Evolutionary conservation across 805 yeast species (phyloP).

Genomic region (Teunomyces funiuensis): DNA sequence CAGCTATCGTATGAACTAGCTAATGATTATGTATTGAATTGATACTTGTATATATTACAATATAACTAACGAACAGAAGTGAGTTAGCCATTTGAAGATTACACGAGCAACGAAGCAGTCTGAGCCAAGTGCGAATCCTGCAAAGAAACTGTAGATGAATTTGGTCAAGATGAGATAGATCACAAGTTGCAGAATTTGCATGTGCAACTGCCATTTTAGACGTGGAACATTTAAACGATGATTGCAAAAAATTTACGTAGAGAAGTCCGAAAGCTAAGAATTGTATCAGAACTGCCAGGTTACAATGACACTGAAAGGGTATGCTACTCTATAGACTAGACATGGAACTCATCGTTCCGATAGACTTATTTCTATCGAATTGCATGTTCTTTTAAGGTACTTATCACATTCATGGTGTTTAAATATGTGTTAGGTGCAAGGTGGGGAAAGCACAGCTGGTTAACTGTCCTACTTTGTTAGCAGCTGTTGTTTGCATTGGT

Average conservation of each 20-base stretch:
- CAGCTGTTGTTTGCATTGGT: not conserved
- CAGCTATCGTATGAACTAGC: not conserved
- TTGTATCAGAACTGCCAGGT: no score
- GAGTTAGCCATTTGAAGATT: not conserved
- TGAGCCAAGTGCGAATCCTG: not conserved
- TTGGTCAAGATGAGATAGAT: not conserved
- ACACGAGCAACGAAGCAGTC: not conserved
- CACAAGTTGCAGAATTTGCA: no score
- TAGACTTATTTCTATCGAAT: no score
- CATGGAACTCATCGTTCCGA: no score
- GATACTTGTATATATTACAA: slow-evolving; percentile 6
- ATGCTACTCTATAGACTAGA: no score
- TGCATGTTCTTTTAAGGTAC: not conserved
- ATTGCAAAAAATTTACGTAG: no score
- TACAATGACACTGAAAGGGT: no score
- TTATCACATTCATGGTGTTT: not conserved
- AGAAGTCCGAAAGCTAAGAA: no score
- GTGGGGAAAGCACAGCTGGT: not conserved
- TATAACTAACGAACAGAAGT: slow-evolving; percentile 1
- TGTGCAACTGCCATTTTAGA: no score
- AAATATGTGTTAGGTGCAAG: not conserved
- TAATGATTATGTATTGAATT: slow-evolving; percentile 4
- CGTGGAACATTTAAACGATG: no score
- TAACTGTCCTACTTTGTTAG: not conserved
- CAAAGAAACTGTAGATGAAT: not conserved